Conservation (phyloP, 1,284 basidiomycete species). For the Moesziomyces sp. region DNA sequence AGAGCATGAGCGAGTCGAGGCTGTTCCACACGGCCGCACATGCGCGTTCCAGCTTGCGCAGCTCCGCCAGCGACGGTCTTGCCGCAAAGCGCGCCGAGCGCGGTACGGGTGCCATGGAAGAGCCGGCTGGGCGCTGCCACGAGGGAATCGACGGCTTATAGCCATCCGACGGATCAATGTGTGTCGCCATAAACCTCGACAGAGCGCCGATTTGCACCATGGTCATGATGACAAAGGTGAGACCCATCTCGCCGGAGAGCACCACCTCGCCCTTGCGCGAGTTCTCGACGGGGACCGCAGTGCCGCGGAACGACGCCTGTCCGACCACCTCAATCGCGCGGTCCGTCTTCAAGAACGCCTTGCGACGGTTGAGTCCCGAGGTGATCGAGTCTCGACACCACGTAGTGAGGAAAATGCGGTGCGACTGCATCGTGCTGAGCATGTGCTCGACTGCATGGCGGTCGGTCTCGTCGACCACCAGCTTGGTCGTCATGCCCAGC, state of each 20-base stretch:
- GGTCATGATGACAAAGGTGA: constrained; percentile 60
- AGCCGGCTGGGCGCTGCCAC: constrained; percentile 32
- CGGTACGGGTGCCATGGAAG: constrained; percentile 29
- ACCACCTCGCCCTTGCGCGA: constrained; percentile 32
- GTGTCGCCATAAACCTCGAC: constrained; percentile 52
- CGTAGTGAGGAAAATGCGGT: constrained; percentile 47
- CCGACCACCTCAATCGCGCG: constrained; percentile 51
- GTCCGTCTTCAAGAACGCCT: constrained; percentile 46
- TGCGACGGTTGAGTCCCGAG: constrained; percentile 44
- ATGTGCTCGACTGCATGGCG: constrained; percentile 41
- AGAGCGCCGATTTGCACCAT: constrained; percentile 61
- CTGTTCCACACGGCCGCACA: constrained; percentile 58
- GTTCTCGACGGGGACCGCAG: constrained; percentile 6
- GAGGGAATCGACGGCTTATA: constrained; percentile 33
- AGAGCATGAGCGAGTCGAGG: constrained; percentile 58
- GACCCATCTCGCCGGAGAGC: constrained; percentile 60
- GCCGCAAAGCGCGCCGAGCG: constrained; percentile 26
- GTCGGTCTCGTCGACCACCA: constrained; percentile 42
- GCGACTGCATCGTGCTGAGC: constrained; percentile 52
- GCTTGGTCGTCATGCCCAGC: constrained; percentile 41
- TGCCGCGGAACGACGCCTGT: constrained; percentile 37
- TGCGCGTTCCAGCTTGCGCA: constrained; percentile 53
- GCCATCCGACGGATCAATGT: constrained; percentile 45
- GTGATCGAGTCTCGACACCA: constrained; percentile 56
- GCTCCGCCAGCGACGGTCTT: constrained; percentile 44